Base-by-base conservation (phyloP, 1,284 basidiomycete species). In the Boletus holoroseus region DNA sequence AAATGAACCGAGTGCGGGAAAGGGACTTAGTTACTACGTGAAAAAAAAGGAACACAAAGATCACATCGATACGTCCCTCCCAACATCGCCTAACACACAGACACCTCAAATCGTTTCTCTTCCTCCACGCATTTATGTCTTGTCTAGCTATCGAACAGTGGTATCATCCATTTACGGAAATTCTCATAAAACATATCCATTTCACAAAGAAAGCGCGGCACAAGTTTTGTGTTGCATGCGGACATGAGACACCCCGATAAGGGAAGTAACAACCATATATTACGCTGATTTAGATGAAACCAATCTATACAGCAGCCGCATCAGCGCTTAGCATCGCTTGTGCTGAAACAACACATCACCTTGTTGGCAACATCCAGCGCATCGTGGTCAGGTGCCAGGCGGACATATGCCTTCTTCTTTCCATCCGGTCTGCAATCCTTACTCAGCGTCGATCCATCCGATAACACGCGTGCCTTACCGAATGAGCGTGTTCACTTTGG, bases 341-440 rank as follows among this genome's bases (percentile, higher is more conserved):
- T 3, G 20, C n/a, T 27, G 18, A 37, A 13, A 24, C 44, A 12
- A 6, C 11, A 44, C 30, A 26, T 40, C 44, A 95, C 94, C 88
- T 96, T 97, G 90, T 98, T 99, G 62, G 94, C 94, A 60, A 99
- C 91, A 73, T 99, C 95, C 62, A 98, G 76, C 45, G 95, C 95
- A 68, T 99, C 95, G 73, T 95, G 91, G 77, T 98, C 95, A 30
- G 94, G 75, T 34, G 93, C 91, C 66, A 99, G 77, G 48, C 94
- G 85, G 53, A 98, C 93, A 72, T 96, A 99, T 44, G 95, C 95
- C 88, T 99, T 99, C 83, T 99, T 99, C 83, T 89, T 93, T 54
- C 96, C 95, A 67, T 99, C 96, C 53, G 95, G 96, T 71, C 92
- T 93, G 57, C n/a, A 7, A 32, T 43, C 16, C 42, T 3, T 47